A percentile compares a stretch with the other conserved stretches of the same genome.
Evolutionary conservation across 805 yeast genomes (phyloP).

Genomic region (Sugiyamaella lignohabitans): DNA sequence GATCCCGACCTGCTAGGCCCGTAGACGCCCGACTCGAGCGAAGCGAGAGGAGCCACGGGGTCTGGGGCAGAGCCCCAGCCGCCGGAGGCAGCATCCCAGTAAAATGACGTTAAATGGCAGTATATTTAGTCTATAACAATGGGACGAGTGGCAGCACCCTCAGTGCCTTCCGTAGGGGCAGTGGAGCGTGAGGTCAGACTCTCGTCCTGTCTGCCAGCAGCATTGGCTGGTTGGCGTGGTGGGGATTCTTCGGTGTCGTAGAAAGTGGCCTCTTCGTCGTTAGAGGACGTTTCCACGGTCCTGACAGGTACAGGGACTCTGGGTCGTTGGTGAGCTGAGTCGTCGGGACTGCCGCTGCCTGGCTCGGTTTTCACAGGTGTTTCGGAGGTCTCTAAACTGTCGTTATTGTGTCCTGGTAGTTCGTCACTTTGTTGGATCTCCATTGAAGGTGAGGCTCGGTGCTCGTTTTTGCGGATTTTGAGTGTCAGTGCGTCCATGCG

Average conservation of each 20-base stretch:
- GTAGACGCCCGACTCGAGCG: neutral
- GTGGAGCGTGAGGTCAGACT: conserved; percentile 2
- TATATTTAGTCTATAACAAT: conserved; percentile 5
- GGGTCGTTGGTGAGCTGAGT: no score
- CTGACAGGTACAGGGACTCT: neutral
- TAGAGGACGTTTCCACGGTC: neutral
- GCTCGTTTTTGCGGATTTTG: conserved; percentile 15
- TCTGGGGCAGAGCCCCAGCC: neutral
- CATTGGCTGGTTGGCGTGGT: neutral
- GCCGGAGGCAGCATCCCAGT: neutral
- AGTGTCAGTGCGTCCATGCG: conserved; percentile 21
- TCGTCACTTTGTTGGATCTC: no score
- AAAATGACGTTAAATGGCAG: neutral
- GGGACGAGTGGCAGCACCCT: neutral
- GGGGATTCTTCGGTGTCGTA: neutral
- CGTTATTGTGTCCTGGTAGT: conserved; percentile 1
- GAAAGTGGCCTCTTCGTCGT: neutral
- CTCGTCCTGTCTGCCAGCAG: conserved; percentile 10
- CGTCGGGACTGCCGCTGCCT: no score
- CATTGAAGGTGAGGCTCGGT: neutral
- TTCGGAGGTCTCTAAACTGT: neutral
- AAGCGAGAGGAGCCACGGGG: neutral
- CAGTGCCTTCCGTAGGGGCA: neutral
- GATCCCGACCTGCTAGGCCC: no score
- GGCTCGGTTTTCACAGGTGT: no score